Percentiles rank a stretch among this genome's conserved stretches.
Evolutionary conservation across 2,329 filamentous ascomycete species (phyloP).

Genomic region (Graphilbum fragrans): DNA sequence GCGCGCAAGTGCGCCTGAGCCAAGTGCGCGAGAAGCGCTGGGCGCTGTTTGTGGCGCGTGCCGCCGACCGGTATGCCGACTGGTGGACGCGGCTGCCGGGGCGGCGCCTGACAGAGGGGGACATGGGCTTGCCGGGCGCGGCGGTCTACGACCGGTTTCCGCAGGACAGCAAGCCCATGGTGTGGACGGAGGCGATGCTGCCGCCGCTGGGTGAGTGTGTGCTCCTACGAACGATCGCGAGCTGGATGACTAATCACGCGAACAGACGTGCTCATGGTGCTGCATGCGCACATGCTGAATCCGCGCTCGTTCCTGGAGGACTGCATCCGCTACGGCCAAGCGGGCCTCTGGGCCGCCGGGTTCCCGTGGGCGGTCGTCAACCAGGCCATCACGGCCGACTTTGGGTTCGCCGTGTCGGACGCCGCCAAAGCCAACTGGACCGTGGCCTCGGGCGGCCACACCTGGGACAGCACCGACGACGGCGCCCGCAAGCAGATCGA

Average conservation of each 20-base stretch:
- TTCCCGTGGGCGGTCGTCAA: slow-evolving; percentile 56
- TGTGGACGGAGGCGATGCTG: slow-evolving; percentile 3
- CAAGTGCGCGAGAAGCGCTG: slow-evolving; percentile 60
- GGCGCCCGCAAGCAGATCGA: slow-evolving; percentile 29
- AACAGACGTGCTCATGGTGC: slow-evolving; percentile 63
- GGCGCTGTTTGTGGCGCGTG: slow-evolving; percentile 56
- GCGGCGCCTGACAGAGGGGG: slow-evolving; percentile 19
- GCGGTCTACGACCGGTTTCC: slow-evolving; percentile 22
- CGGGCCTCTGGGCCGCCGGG: slow-evolving; percentile 45
- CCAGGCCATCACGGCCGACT: slow-evolving; percentile 42
- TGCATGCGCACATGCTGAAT: slow-evolving; percentile 70
- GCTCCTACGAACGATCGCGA: no score
- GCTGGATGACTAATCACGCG: background rate
- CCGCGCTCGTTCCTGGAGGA: slow-evolving; percentile 65
- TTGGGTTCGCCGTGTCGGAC: slow-evolving; percentile 39
- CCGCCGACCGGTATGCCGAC: slow-evolving; percentile 52
- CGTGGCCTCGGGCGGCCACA: slow-evolving; percentile 26
- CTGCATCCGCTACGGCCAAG: slow-evolving; percentile 44
- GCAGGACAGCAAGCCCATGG: background rate
- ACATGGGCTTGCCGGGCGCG: slow-evolving; percentile 18
- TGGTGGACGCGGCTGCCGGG: slow-evolving; percentile 44
- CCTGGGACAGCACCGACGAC: slow-evolving; percentile 51
- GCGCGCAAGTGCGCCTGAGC: slow-evolving; percentile 31
- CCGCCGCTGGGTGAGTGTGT: slow-evolving; percentile 6
- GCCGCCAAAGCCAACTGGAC: slow-evolving; percentile 34